Conservation (phyloP, 495 filamentous ascomycete genomes). For the Xylaria scruposa region DNA sequence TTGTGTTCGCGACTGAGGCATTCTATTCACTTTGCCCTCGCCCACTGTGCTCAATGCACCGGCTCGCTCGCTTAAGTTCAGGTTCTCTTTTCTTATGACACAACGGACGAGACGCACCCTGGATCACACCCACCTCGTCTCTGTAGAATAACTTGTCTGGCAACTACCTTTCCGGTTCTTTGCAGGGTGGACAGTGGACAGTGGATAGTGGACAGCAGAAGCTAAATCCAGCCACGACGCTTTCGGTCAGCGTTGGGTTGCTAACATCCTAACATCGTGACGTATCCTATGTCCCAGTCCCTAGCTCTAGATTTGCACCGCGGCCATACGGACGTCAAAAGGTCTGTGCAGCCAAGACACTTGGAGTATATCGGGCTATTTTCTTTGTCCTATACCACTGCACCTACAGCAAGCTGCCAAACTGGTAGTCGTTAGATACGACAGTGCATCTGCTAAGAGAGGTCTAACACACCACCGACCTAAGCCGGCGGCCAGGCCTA, state of each 20-base stretch:
- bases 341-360: slow-evolving; percentile 23
- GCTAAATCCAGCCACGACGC: slow-evolving; percentile 9
- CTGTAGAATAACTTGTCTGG: slow-evolving; percentile 13
- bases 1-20: slow-evolving; percentile 1
- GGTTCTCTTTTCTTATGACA: slow-evolving; percentile 17
- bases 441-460: slow-evolving; percentile 23
- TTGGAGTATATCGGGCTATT: slow-evolving; percentile 23
- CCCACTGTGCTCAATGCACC: background rate
- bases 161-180: slow-evolving; percentile 8
- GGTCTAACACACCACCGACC: slow-evolving; percentile 21
- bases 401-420: slow-evolving; percentile 19
- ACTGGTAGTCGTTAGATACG: slow-evolving; percentile 23
- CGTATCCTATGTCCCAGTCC: background rate
- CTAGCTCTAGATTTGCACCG: slow-evolving; percentile 15
- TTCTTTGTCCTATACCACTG: slow-evolving; percentile 26
- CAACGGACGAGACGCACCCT: slow-evolving; percentile 8
- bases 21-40: slow-evolving; percentile 10
- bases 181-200: background rate
- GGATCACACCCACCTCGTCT: slow-evolving; percentile 15
- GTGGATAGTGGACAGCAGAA: background rate
- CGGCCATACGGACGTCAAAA: slow-evolving; percentile 19
- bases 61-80: slow-evolving; percentile 21
- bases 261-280: background rate
- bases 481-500: slow-evolving; percentile 21
- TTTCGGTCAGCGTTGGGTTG: slow-evolving; percentile 10